phyloP scores from a whole-genome alignment of 2,329 filamentous ascomycete genomes.

The Colletotrichum sp. region DNA sequence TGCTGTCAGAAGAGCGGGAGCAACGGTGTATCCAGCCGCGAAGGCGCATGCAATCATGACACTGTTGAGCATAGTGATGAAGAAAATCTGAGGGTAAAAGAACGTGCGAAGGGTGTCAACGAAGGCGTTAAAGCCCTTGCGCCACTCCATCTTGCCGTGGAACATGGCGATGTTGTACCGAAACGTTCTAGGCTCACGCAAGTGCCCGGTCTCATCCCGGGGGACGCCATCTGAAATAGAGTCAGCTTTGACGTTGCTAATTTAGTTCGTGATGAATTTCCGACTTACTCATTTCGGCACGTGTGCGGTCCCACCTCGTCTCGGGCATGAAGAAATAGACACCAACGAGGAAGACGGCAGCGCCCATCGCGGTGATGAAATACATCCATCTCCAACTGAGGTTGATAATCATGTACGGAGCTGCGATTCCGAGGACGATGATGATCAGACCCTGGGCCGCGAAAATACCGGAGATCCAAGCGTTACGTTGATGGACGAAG shows the following conservation, averaged over 20 bases:
- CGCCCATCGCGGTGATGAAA: slow-evolving; percentile 30
- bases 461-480: slow-evolving; percentile 33
- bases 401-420: slow-evolving; percentile 33
- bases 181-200: slow-evolving; percentile 26
- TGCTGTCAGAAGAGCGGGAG: slow-evolving; percentile 7
- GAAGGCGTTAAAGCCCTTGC: slow-evolving; percentile 25
- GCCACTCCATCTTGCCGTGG: slow-evolving; percentile 30
- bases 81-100: slow-evolving; percentile 37
- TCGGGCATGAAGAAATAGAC: slow-evolving; percentile 37
- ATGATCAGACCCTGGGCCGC: slow-evolving; percentile 32
- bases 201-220: not conserved
- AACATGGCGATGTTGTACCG: slow-evolving; percentile 36
- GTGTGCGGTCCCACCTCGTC: slow-evolving; percentile 34
- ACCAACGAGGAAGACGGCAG: slow-evolving; percentile 30
- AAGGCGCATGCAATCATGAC: slow-evolving; percentile 33
- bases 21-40: slow-evolving; percentile 27
- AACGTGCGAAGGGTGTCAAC: slow-evolving; percentile 34
- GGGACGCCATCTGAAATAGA: slow-evolving; percentile 24
- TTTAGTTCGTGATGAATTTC: not conserved
- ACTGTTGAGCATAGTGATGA: slow-evolving; percentile 33
- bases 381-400: slow-evolving; percentile 40
- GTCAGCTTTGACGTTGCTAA: not conserved
- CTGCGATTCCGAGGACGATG: slow-evolving; percentile 29
- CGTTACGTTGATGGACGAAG: slow-evolving; percentile 41
- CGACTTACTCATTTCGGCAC: slow-evolving; percentile 29